Evolutionary conservation across 2,329 filamentous ascomycete genomes (phyloP).

Genomic region (Fusarium virguliforme): DNA sequence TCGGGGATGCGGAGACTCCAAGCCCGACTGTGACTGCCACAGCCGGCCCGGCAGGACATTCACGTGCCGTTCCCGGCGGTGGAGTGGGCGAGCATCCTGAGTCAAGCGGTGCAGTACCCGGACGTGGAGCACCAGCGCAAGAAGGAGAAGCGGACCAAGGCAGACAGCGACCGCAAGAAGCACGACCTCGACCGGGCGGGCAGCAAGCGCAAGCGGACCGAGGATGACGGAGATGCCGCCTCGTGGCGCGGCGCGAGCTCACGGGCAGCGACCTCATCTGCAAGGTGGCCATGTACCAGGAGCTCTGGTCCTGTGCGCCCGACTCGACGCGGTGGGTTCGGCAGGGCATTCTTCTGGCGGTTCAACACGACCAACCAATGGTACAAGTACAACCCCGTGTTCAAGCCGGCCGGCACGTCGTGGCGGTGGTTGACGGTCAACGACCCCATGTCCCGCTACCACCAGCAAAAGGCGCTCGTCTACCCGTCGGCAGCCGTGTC

Average conservation of each 20-base stretch:
- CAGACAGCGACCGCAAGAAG: slow-evolving; percentile 57
- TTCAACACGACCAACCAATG: slow-evolving; percentile 71
- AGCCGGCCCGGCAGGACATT: slow-evolving; percentile 65
- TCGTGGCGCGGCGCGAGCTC: slow-evolving; percentile 58
- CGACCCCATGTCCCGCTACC: slow-evolving; percentile 72
- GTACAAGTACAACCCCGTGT: slow-evolving; percentile 65
- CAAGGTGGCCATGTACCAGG: slow-evolving; percentile 78
- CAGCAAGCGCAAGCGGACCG: slow-evolving; percentile 60
- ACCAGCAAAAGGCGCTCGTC: slow-evolving; percentile 66
- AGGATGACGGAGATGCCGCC: slow-evolving; percentile 60
- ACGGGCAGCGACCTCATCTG: slow-evolving; percentile 72
- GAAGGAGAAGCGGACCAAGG: slow-evolving; percentile 58
- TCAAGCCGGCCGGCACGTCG: slow-evolving; percentile 68
- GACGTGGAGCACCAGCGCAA: slow-evolving; percentile 60
- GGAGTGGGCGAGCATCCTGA: slow-evolving; percentile 72
- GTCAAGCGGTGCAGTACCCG: slow-evolving; percentile 69
- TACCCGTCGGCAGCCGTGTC: slow-evolving; percentile 56
- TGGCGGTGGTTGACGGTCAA: slow-evolving; percentile 76
- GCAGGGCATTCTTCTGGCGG: slow-evolving; percentile 76
- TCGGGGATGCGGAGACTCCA: slow-evolving; percentile 66
- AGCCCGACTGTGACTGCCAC: slow-evolving; percentile 68
- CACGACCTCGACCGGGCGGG: slow-evolving; percentile 54
- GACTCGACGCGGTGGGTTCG: slow-evolving; percentile 67
- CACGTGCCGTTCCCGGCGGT: slow-evolving; percentile 72
- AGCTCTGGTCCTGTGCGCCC: slow-evolving; percentile 72